These are phyloP conservation scores for Botrytis elliptica DNA, from an alignment of 2,329 filamentous ascomycete species.

Conservation along the genomic window DNA sequence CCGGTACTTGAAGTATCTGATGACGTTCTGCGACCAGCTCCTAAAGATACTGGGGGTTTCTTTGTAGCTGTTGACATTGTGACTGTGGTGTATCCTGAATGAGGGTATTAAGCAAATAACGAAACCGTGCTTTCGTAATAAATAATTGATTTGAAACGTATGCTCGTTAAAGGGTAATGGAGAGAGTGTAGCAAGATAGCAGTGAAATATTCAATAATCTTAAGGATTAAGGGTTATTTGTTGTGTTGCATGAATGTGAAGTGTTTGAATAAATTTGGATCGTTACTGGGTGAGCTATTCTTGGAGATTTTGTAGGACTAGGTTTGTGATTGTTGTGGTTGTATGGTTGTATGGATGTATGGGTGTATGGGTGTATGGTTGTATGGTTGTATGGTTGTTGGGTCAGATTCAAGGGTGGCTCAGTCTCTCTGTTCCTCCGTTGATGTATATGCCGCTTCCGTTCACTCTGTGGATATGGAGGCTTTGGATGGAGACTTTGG, in stretches of 20 bases:
- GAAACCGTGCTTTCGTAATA: background rate
- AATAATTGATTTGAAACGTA: conserved; percentile 6
- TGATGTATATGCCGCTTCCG: background rate
- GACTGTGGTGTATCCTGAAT: conserved; percentile 11
- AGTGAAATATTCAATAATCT: background rate
- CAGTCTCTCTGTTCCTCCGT: background rate
- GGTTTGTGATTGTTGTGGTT: background rate
- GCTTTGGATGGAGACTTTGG: background rate
- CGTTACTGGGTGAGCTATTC: conserved; percentile 1
- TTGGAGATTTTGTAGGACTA: background rate
- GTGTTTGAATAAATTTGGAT: background rate
- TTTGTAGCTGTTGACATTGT: conserved; percentile 46
- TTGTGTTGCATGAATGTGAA: conserved; percentile 9
- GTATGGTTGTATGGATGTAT: background rate
- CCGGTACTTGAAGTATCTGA: conserved; percentile 32
- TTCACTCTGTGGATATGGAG: background rate
- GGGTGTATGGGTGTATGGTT: background rate
- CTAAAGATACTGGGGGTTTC: conserved; percentile 40
- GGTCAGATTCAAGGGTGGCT: background rate
- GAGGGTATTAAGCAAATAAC: background rate
- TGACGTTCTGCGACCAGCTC: conserved; percentile 33
- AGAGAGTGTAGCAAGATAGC: background rate
- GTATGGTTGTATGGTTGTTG: background rate
- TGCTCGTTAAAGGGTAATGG: background rate
- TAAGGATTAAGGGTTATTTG: background rate